Conservation (phyloP, 164 flowering plant species). For the Saururus chinensis region DNA sequence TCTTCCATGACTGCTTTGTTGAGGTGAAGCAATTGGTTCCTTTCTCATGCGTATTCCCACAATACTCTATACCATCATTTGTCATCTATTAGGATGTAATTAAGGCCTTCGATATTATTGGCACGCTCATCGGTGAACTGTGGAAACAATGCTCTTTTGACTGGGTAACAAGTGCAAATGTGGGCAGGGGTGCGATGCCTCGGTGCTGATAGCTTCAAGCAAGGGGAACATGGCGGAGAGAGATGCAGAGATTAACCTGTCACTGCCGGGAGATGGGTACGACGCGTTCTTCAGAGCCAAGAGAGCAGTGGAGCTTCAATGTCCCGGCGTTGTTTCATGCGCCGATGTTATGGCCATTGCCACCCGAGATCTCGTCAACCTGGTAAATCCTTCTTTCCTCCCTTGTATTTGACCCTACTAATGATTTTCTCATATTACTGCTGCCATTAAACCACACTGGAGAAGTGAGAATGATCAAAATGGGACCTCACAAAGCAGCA, state of each 20-base stretch:
- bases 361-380: constrained; percentile 46
- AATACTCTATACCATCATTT: too few relatives aligned
- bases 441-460: too few relatives aligned
- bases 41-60: too few relatives aligned
- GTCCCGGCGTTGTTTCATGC: constrained; percentile 74
- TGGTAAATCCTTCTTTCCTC: constrained; percentile 13
- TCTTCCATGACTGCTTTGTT: constrained; percentile 23
- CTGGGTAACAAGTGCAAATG: too few relatives aligned
- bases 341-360: constrained; percentile 73
- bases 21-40: constrained; percentile 4
- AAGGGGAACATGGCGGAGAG: constrained; percentile 50
- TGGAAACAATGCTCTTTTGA: not conserved
- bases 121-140: not conserved
- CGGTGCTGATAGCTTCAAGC: constrained; percentile 52
- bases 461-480: too few relatives aligned
- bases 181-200: constrained; percentile 53
- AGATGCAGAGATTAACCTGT: constrained; percentile 60
- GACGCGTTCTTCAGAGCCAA: constrained; percentile 60
- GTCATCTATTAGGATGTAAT: too few relatives aligned
- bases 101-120: not conserved
- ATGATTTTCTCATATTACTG: too few relatives aligned
- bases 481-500: too few relatives aligned
- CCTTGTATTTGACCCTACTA: not conserved
- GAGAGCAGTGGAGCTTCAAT: constrained; percentile 59
- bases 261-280: constrained; percentile 82